phyloP scores from a whole-genome alignment of 73 alveolate genomes.

The Tetrahymena borealis region DNA sequence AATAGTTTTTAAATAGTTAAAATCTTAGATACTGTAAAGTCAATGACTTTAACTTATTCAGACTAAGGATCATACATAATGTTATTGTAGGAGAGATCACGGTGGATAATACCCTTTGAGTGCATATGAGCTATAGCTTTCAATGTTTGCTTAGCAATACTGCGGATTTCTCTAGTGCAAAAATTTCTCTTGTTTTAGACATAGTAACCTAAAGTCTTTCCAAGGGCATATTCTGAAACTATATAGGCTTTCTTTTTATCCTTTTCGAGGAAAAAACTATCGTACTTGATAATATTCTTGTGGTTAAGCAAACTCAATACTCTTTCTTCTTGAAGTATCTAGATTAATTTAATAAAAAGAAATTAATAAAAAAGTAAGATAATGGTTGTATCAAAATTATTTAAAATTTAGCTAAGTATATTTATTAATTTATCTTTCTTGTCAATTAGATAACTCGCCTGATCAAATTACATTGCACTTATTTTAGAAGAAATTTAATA shows the following conservation, averaged over 20 bases:
- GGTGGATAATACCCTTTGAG: neutral
- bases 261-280: neutral
- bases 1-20: neutral
- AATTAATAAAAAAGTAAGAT: neutral
- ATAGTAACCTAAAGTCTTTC: neutral
- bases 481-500: too few species aligned
- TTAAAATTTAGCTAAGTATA: too few species aligned
- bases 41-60: neutral
- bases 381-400: too few species aligned
- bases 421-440: neutral
- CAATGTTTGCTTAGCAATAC: neutral
- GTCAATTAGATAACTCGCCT: neutral
- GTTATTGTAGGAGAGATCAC: neutral
- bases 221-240: neutral
- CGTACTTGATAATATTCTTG: neutral
- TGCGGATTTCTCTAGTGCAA: neutral
- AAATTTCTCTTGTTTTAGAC: neutral
- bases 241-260: neutral
- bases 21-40: neutral
- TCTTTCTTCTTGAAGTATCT: neutral
- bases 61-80: neutral
- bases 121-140: neutral
- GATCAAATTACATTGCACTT: too few species aligned
- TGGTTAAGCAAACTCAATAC: neutral
- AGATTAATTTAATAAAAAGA: neutral